A percentile compares a stretch with the other conserved stretches of the same genome.
These are phyloP conservation scores for Rickenella mellea DNA, from an alignment of 768 basidiomycete genomes.

Conservation along the genomic window DNA sequence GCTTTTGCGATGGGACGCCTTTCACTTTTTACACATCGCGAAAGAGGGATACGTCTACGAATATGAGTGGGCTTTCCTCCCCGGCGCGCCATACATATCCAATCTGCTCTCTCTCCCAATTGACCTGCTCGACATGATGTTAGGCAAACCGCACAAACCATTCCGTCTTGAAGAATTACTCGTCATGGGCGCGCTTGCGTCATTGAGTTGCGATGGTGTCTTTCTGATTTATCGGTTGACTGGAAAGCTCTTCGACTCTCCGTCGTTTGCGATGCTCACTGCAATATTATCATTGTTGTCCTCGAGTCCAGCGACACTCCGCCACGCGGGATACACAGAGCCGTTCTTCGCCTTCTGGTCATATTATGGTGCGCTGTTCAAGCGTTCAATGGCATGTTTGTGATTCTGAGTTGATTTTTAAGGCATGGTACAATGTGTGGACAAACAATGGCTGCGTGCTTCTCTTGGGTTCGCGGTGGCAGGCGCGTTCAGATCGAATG, in stretches of 20 bases:
- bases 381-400: background rate
- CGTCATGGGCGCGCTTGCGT: constrained; percentile 26
- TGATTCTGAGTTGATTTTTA: background rate
- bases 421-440: constrained; percentile 56
- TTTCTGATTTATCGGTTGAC: constrained; percentile 41
- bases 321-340: constrained; percentile 70
- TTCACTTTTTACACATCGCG: constrained; percentile 74
- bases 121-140: constrained; percentile 7
- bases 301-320: constrained; percentile 68
- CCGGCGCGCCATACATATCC: constrained; percentile 46
- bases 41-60: constrained; percentile 52
- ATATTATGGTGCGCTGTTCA: constrained; percentile 46
- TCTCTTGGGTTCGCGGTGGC: constrained; percentile 57
- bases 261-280: constrained; percentile 50
- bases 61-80: constrained; percentile 83
- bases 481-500: constrained; percentile 66
- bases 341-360: constrained; percentile 80
- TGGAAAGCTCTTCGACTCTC: constrained; percentile 42
- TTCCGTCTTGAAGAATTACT: constrained; percentile 22
- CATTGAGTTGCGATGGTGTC: constrained; percentile 10
- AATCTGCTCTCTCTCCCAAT: constrained; percentile 10
- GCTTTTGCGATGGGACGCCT: constrained; percentile 77
- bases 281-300: constrained; percentile 66
- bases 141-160: background rate
- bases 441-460: constrained; percentile 41